Conservation (phyloP, 352 stramenopile species). For the Stephanocyclus meneghinianus region DNA sequence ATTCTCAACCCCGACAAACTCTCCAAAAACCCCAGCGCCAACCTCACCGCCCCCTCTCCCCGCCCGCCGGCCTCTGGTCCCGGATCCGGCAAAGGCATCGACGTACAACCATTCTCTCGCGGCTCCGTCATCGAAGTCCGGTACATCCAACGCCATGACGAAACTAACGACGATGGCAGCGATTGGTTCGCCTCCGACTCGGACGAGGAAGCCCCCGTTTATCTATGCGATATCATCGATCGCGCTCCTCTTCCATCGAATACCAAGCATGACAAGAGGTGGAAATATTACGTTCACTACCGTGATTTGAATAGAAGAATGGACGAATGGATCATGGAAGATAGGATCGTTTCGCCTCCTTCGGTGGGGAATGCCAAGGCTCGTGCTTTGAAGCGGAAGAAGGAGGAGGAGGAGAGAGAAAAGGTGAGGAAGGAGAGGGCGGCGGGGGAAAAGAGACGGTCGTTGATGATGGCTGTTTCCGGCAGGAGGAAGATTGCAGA, state of each 20-base stretch:
- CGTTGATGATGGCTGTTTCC: neutral
- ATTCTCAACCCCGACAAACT: neutral
- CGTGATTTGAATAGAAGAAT: constrained; percentile 86
- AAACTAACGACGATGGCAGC: constrained; percentile 2
- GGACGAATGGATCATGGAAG: constrained; percentile 86
- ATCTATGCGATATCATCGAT: constrained; percentile 79
- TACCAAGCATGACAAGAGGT: constrained; percentile 13
- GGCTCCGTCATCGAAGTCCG: constrained; percentile 79
- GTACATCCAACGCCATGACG: constrained; percentile 43
- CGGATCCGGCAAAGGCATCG: constrained; percentile 50
- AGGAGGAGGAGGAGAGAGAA: constrained; percentile 68
- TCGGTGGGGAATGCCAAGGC: constrained; percentile 83
- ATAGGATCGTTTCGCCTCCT: constrained; percentile 82
- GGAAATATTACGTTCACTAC: constrained; percentile 86
- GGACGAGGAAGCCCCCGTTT: constrained; percentile 16
- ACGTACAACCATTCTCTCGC: constrained; percentile 75
- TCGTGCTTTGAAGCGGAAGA: constrained; percentile 66
- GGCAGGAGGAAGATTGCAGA: neutral
- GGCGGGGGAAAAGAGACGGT: constrained; percentile 1
- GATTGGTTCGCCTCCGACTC: constrained; percentile 12
- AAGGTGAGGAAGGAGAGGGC: constrained; percentile 19
- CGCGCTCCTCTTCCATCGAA: constrained; percentile 34
- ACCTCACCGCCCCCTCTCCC: neutral
- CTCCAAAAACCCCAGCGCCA: constrained; percentile 6
- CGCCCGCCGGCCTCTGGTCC: constrained; percentile 22